Evolutionary conservation across 2,329 filamentous ascomycete genomes (phyloP).

Genomic region (Aspergillus phoenicis): DNA sequence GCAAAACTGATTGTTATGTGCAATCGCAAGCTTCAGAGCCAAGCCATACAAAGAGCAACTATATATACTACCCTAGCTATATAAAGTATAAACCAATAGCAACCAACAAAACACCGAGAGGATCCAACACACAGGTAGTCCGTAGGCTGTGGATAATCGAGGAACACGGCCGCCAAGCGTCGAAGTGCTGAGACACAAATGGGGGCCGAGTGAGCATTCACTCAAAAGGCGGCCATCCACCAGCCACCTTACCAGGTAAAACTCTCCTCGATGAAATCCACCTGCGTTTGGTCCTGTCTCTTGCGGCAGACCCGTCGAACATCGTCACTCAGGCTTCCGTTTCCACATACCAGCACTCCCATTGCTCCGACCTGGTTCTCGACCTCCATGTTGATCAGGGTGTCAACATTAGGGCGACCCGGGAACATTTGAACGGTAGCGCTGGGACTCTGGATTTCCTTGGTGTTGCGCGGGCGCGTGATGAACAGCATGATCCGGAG

Average conservation of each 20-base stretch:
- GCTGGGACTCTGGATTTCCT: slow-evolving; percentile 75
- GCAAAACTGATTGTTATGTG: slow-evolving; percentile 1
- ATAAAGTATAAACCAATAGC: background rate
- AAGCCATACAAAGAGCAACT: background rate
- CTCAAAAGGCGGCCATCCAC: background rate
- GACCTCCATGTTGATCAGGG: slow-evolving; percentile 80
- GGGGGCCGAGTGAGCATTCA: background rate
- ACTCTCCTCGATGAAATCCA: slow-evolving; percentile 77
- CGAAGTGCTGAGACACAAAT: background rate
- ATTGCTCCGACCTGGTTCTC: slow-evolving; percentile 83
- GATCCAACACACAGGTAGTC: background rate
- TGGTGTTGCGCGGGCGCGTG: slow-evolving; percentile 81
- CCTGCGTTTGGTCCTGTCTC: slow-evolving; percentile 61
- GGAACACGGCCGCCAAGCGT: background rate
- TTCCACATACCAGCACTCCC: slow-evolving; percentile 79
- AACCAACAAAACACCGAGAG: background rate
- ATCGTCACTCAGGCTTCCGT: slow-evolving; percentile 74
- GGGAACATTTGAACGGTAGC: slow-evolving; percentile 88
- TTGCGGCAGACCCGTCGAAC: slow-evolving; percentile 69
- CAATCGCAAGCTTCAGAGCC: background rate
- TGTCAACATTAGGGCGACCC: slow-evolving; percentile 79
- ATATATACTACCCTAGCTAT: background rate
- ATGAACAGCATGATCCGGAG: slow-evolving; percentile 88
- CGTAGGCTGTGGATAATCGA: background rate
- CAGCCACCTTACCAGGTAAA: slow-evolving; percentile 55